Base-by-base conservation (phyloP, 345 rosid genomes). In the Orychophragmus violaceus region DNA sequence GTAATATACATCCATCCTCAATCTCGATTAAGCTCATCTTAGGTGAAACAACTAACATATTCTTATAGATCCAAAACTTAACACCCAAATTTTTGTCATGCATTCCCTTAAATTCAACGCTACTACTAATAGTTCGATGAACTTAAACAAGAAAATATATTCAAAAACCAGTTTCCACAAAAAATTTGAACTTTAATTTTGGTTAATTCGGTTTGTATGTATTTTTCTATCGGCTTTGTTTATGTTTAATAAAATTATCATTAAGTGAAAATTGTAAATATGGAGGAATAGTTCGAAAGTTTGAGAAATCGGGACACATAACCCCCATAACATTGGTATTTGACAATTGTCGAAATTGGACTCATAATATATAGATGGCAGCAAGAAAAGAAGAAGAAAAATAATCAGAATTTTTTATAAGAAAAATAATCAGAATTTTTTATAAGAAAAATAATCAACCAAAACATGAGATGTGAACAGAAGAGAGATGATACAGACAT, bases 401-500 rank as follows among this genome's bases (percentile, higher is more conserved):
- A n/a, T n/a, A n/a, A n/a, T n/a, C n/a, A n/a, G n/a, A n/a, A n/a
- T n/a, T n/a, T n/a, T n/a, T n/a, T n/a, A n/a, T n/a, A n/a, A n/a
- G n/a, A n/a, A n/a, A n/a, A n/a, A n/a, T n/a, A n/a, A n/a, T n/a
- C 14, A 45, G n/a, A n/a, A n/a, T n/a, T n/a, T n/a, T n/a, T n/a
- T n/a, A 46, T 21, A 27, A 21, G 52, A 46, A 45, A 45, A 18
- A 39, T 14, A 7, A 16, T n/a, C 14, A 45, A 46, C 28, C 36
- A 16, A 46, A 35, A 57, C 58, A 48, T 68, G 36, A 68, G 48
- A 68, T 48, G 23, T 27, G n/a, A 30, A 46, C 35, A 48, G 11
- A 68, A 30, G 46, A 42, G 56, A 67, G 35, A 32, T 12, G 35
- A 5, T 45, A 30, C 57, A 57, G 27, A 48, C 21, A 14, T 23